These are phyloP conservation scores for Lentinula novae-zelandiae DNA, from an alignment of 1,284 basidiomycete species.

Conservation along the genomic window DNA sequence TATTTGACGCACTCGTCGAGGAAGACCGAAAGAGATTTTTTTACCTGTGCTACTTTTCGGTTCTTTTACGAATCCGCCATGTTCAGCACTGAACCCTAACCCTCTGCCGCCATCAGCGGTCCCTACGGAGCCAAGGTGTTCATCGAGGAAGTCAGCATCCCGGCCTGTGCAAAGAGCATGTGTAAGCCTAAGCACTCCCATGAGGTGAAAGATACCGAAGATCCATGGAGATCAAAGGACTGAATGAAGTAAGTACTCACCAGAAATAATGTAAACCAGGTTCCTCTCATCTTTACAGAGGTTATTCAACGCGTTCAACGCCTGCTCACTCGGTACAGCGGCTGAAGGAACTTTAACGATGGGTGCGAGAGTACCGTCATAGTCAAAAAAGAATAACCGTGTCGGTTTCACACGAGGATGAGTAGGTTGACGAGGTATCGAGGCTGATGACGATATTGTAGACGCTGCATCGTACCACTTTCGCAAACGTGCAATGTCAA, in stretches of 20 bases:
- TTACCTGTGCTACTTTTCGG: slow-evolving; percentile 31
- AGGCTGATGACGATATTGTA: slow-evolving; percentile 36
- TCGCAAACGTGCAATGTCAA: slow-evolving; percentile 66
- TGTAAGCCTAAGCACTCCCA: too few relatives aligned
- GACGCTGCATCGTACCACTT: slow-evolving; percentile 47
- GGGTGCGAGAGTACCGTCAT: slow-evolving; percentile 94
- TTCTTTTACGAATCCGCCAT: slow-evolving; percentile 88
- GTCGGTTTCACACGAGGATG: slow-evolving; percentile 43
- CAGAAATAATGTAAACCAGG: slow-evolving; percentile 85
- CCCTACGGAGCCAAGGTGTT: slow-evolving; percentile 85
- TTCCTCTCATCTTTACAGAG: slow-evolving; percentile 83
- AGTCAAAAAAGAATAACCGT: slow-evolving; percentile 93
- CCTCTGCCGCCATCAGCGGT: slow-evolving; percentile 23
- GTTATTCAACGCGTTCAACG: slow-evolving; percentile 72
- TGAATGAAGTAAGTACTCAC: neutral
- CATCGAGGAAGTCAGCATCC: slow-evolving; percentile 89
- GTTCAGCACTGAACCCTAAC: slow-evolving; percentile 94
- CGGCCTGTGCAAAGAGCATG: slow-evolving; percentile 82
- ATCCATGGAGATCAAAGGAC: neutral
- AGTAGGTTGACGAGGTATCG: neutral
- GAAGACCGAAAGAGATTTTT: neutral
- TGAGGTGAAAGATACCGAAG: neutral
- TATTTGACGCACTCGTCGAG: neutral
- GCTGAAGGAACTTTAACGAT: slow-evolving; percentile 93
- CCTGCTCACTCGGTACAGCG: slow-evolving; percentile 78